Evolutionary conservation across 164 flowering plant genomes (phyloP).

Genomic region (Macadamia tetraphylla): DNA sequence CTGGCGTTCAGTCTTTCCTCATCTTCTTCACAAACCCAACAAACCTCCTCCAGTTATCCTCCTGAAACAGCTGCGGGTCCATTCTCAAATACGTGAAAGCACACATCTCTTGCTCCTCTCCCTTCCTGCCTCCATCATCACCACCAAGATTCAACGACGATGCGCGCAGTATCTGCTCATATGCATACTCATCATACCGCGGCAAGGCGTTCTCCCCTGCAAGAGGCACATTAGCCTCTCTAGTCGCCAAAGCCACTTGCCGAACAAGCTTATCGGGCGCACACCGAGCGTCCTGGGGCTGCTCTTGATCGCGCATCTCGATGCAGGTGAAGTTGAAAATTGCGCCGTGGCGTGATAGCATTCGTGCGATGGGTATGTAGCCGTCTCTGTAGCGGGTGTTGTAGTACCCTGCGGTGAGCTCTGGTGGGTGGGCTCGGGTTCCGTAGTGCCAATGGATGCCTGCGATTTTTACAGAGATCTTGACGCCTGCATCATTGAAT

Average conservation of each 20-base stretch:
- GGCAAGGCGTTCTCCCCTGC: slow-evolving; percentile 97
- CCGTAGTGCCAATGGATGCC: slow-evolving; percentile 99
- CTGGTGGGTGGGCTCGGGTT: slow-evolving; percentile 87
- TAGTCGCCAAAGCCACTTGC: slow-evolving; percentile 73
- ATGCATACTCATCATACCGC: slow-evolving; percentile 69
- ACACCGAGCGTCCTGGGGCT: slow-evolving; percentile 85
- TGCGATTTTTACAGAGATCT: slow-evolving; percentile 85
- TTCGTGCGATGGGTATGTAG: slow-evolving; percentile 80
- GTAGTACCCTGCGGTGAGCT: slow-evolving; percentile 96
- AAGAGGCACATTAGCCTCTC: slow-evolving; percentile 51
- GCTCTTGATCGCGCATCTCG: slow-evolving; percentile 95
- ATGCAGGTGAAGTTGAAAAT: slow-evolving; percentile 92
- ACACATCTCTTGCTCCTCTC: slow-evolving; percentile 55
- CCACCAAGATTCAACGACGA: slow-evolving; percentile 36
- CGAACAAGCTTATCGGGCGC: slow-evolving; percentile 78
- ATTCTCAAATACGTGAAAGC: slow-evolving; percentile 93
- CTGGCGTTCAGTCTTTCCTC: slow-evolving; percentile 50
- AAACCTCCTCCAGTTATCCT: slow-evolving; percentile 81
- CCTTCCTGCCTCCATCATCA: slow-evolving; percentile 4
- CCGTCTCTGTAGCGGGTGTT: slow-evolving; percentile 84
- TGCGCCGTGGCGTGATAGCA: slow-evolving; percentile 82
- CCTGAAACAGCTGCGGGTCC: slow-evolving; percentile 70
- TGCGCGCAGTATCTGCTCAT: slow-evolving; percentile 60
- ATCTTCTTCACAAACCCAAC: slow-evolving; percentile 81
- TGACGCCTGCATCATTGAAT: slow-evolving; percentile 44